Evolutionary conservation across 1,139 yeast species (phyloP), one percentile per base, ranked within the genome.

Genomic region (Yamadazyma dushanensis): DNA sequence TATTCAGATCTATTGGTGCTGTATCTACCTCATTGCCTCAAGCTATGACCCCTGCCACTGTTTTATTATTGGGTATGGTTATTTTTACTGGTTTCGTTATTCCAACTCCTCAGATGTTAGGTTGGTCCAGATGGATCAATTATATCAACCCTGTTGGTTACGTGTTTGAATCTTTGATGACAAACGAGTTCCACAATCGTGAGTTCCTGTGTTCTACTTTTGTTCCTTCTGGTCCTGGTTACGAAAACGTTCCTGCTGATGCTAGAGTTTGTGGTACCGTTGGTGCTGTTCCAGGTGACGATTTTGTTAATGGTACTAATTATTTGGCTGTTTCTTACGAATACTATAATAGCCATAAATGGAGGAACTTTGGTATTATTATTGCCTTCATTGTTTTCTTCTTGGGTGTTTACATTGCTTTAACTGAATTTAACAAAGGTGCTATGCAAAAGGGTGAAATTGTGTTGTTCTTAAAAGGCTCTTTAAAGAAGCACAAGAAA

Each of bases 391-490:
- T 65, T 21, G 34, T 78, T 18, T 71, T 80, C 56, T 81, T 83
- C 59, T 61, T 82, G 36, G 49, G 50, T 30, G 66, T 78, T 11
- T 82, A 83, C 51, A 58, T 87, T 50, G 30, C 67, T 7, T 70
- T 79, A 43, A 76, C 81, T 41, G 90, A 83, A 61, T 61, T 63
- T 43, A 82, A 82, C 52, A 83, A 80, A 51, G 87, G 89, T 56
- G 78, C 86, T 16, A 76, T 80, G 63, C 89, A 86, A 56, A 83
- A 80, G 65, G 96, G 95, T 64, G 96, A 87, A 63, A 74, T 85
- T 36, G 68, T 84, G 39, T 73, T 86, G 30, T 87, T 79, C 68
- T 82, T 80, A 43, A 49, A 49, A 35, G 49, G 54, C 16, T 39
- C 58, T 25, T 49, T 62, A 37, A 51, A 48, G 31, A 58, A 59